These are phyloP conservation scores for Penicillium ochrochloron DNA, from an alignment of 495 filamentous ascomycete species.

Conservation along the genomic window DNA sequence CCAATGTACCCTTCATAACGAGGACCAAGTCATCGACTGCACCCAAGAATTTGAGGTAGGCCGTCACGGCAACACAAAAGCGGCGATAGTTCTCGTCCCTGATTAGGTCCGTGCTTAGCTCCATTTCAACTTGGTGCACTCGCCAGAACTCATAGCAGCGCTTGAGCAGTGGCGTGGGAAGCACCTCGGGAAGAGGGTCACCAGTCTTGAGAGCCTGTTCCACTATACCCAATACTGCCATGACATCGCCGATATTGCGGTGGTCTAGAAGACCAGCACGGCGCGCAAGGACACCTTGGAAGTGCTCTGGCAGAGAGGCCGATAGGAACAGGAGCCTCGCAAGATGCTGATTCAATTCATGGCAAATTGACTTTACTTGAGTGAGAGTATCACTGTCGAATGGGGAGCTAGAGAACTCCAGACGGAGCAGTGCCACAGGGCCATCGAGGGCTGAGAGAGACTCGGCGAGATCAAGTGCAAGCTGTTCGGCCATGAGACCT, in stretches of 20 bases:
- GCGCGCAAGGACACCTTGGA: slow-evolving; percentile 35
- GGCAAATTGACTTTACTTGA: slow-evolving; percentile 42
- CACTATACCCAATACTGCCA: slow-evolving; percentile 45
- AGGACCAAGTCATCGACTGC: slow-evolving; percentile 48
- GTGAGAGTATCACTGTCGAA: slow-evolving; percentile 43
- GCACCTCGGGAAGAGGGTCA: slow-evolving; percentile 46
- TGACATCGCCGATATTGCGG: slow-evolving; percentile 44
- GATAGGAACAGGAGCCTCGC: slow-evolving; percentile 42
- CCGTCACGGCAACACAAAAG: slow-evolving; percentile 46
- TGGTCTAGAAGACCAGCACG: slow-evolving; percentile 44
- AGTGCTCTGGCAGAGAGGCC: slow-evolving; percentile 36
- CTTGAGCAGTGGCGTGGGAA: slow-evolving; percentile 45
- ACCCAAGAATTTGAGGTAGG: slow-evolving; percentile 43
- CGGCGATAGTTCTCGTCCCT: slow-evolving; percentile 44
- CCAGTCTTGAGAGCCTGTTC: slow-evolving; percentile 49
- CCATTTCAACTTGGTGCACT: slow-evolving; percentile 27
- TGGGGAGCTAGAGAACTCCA: slow-evolving; percentile 48
- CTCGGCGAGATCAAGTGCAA: slow-evolving; percentile 41
- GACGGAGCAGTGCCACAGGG: slow-evolving; percentile 39
- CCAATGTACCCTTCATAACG: slow-evolving; percentile 46
- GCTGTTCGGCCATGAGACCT: slow-evolving; percentile 37
- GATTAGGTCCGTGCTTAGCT: slow-evolving; percentile 35
- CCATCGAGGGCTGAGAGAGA: slow-evolving; percentile 36
- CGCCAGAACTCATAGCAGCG: slow-evolving; percentile 40
- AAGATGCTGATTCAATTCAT: slow-evolving; percentile 42